Base-by-base conservation (phyloP, 1,139 yeast genomes). In the Blastobotrys aristatus region DNA sequence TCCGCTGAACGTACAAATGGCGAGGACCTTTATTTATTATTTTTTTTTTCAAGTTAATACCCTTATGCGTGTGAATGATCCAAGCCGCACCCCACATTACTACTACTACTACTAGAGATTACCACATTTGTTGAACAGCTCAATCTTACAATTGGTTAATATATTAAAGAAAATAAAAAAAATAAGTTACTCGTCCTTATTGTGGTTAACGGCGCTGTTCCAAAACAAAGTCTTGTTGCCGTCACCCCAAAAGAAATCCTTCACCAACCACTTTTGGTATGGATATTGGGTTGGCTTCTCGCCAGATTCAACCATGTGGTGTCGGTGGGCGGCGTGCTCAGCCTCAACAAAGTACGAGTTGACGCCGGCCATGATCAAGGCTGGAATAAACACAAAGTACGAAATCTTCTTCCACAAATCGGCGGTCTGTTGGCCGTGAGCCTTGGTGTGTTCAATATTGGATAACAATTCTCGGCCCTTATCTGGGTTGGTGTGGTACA, bases 201-300 rank as follows among this genome's bases (percentile, higher is more conserved):
- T 32, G 40, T 44, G 85, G 84, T 92, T 92, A 67, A 87, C 79
- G 64, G 80, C 85, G 50, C 85, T 75, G 76, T 88, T 89, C 98
- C 98, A 92, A 84, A 92, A 92, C 67, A 85, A 74, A 56, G 97
- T 88, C 79, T 87, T 82, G 77, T 89, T 96, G 67, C 98, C 97
- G 67, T 92, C 90, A 66, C 97, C 97, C 97, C 97, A 92, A 83
- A 88, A 90, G 79, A 79, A 69, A 55, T 85, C 84, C 71, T 80
- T 83, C 65, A 69, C 69, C 80, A 97, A 86, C 62, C 88, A 70
- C 77, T 92, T 90, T 76, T 84, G 90, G 79, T 81, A 92, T 54
- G 71, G 74, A 62, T 96, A 97, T 89, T 95, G 85, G 35, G 29
- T 20, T 31, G 24, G 38, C 68, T 89, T 95, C 59, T 84, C 94